Evolutionary conservation across 2,329 filamentous ascomycete genomes (phyloP), one percentile per base, ranked within the genome.

Genomic region (Cercospora canescens): DNA sequence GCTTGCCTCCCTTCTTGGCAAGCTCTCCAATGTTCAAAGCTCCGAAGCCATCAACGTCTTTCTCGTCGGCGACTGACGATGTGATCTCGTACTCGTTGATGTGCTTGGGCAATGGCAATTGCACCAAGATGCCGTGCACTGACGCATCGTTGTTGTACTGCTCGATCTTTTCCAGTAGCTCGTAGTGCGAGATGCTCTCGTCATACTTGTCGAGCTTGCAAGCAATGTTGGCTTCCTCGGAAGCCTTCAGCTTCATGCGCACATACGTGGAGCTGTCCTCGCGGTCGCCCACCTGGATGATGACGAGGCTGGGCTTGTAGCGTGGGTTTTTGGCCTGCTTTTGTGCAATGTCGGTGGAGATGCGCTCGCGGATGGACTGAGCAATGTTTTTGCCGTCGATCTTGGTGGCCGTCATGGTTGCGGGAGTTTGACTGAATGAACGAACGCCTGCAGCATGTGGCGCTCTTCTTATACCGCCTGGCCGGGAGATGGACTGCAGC

Each of bases 181-280:
- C 94, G 62, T 89, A 83, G 81, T 98, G 92, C 62, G 89, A 88
- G 78, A 94, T 91, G 68, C 89, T 85, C 74, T 94, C 92, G 59
- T 92, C 88, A 75, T 94, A 92, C 77, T 94, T 92, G 72, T 96
- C 84, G 70, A 97, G 83, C 76, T 94, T 90, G 83, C 94, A 97
- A 69, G 87, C 85, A 77, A 99, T 97, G 76, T 92, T 93, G 76
- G 94, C 93, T 91, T 98, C 95, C 79, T 92, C 85, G 65, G 95
- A 95, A 71, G 95, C 95, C 86, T 97, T 99, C 76, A 97, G 84
- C 85, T 99, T 99, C 95, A 99, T 99, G 82, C 94, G 94, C 81
- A 99, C 94, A 91, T 99, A 99, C 60, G 94, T 98, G 76, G 90
- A 76, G 78, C 86, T 96, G 82, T 99, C 95, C 72, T 92, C 92